These are phyloP conservation scores for Stellera chamaejasme DNA, from an alignment of 345 rosid genomes.

Conservation along the genomic window DNA sequence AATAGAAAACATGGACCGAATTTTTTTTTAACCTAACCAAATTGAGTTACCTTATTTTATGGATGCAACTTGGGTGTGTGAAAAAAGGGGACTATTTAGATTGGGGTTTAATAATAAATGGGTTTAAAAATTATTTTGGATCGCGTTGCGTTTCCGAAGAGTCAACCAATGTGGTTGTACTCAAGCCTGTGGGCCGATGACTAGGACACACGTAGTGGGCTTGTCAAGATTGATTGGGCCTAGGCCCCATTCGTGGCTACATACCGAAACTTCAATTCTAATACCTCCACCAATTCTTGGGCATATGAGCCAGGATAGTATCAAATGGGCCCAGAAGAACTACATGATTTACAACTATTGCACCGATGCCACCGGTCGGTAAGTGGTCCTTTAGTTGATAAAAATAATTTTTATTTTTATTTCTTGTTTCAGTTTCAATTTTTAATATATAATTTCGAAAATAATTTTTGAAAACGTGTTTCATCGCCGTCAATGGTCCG, in stretches of 20 bases:
- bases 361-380: slow-evolving; percentile 34
- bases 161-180: slow-evolving; percentile 53
- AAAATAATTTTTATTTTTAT: no score
- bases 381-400: no score
- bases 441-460: no score
- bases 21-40: neutral
- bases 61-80: no score
- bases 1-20: no score
- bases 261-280: slow-evolving; percentile 32
- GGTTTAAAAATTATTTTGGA: no score
- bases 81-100: no score
- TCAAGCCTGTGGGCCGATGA: slow-evolving; percentile 72
- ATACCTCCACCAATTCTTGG: slow-evolving; percentile 21
- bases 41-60: no score
- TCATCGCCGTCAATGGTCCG: no score
- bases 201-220: slow-evolving; percentile 66
- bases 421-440: no score
- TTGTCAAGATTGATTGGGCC: slow-evolving; percentile 49
- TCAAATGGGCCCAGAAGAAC: slow-evolving; percentile 49
- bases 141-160: slow-evolving; percentile 54
- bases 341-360: slow-evolving; percentile 71
- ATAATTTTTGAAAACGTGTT: no score
- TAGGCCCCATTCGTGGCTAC: slow-evolving; percentile 57
- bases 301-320: slow-evolving; percentile 21
- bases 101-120: no score